phyloP scores from a whole-genome alignment of 805 yeast genomes.

The Saturnispora saitoi region DNA sequence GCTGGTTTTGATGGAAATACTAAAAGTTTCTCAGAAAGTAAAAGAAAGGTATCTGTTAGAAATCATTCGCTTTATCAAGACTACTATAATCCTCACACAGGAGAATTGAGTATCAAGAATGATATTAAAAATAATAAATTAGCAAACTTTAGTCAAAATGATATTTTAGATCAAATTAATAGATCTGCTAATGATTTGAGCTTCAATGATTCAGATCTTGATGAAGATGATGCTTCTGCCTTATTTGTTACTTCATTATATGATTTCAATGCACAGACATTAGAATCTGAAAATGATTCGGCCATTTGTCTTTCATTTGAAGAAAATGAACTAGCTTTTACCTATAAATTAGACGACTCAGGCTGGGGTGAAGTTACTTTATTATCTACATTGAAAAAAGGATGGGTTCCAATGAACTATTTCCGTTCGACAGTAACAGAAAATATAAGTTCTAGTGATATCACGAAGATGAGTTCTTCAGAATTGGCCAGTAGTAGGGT shows the following conservation, averaged over 20 bases:
- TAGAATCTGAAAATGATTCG: constrained; percentile 58
- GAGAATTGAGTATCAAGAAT: constrained; percentile 7
- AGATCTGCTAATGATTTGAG: constrained; percentile 5
- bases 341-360: constrained; percentile 68
- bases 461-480: constrained; percentile 12
- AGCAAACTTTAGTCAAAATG: not conserved
- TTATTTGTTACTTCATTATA: constrained; percentile 30
- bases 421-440: constrained; percentile 37
- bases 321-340: constrained; percentile 64
- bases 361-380: constrained; percentile 87
- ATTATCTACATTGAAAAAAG: constrained; percentile 52
- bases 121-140: not conserved
- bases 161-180: not conserved
- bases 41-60: constrained; percentile 23
- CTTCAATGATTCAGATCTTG: constrained; percentile 9
- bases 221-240: constrained; percentile 29
- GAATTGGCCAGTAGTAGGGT: constrained; percentile 33
- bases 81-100: constrained; percentile 11
- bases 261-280: constrained; percentile 32
- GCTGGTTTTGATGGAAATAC: constrained; percentile 18
- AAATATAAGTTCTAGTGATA: constrained; percentile 14
- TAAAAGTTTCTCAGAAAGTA: not conserved
- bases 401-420: constrained; percentile 85
- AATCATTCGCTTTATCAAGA: constrained; percentile 22
- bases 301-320: constrained; percentile 68